phyloP scores from a whole-genome alignment of 1,284 basidiomycete species.

The Athelia sp. region DNA sequence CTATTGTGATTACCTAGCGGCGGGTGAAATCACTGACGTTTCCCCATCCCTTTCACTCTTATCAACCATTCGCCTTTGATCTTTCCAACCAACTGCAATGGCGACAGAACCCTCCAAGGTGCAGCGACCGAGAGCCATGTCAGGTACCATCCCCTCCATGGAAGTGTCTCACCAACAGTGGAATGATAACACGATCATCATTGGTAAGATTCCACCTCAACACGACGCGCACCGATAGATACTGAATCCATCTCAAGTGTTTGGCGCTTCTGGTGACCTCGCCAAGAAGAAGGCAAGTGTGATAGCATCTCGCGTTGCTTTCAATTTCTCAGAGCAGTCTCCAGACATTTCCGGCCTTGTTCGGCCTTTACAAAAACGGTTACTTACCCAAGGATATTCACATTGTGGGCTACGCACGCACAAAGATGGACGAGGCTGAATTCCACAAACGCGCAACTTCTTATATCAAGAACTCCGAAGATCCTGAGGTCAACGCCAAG shows the following conservation, averaged over 20 bases:
- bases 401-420: slow-evolving; percentile 93
- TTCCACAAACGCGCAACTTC: slow-evolving; percentile 81
- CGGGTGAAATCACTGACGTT: slow-evolving; percentile 12
- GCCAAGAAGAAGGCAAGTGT: slow-evolving; percentile 93
- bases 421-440: slow-evolving; percentile 87
- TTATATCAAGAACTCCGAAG: slow-evolving; percentile 77
- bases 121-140: slow-evolving; percentile 46
- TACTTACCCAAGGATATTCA: slow-evolving; percentile 80
- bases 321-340: slow-evolving; percentile 7
- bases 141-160: slow-evolving; percentile 85
- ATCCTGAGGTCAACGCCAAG: slow-evolving; percentile 48
- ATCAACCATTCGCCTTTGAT: slow-evolving; percentile 8
- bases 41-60: slow-evolving; percentile 8
- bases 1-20: too few relatives aligned
- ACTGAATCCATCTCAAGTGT: slow-evolving; percentile 47
- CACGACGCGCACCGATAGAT: slow-evolving; percentile 12
- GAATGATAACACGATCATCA: slow-evolving; percentile 83
- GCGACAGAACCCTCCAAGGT: not conserved
- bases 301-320: not conserved
- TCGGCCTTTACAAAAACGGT: slow-evolving; percentile 77
- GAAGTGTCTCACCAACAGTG: slow-evolving; percentile 64
- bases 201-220: slow-evolving; percentile 50
- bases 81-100: not conserved
- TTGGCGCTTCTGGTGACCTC: slow-evolving; percentile 95
- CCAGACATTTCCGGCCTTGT: slow-evolving; percentile 92